Evolutionary conservation across 2,329 filamentous ascomycete species (phyloP), one percentile per base, ranked within the genome.

Genomic region (Xylariaceae sp.): DNA sequence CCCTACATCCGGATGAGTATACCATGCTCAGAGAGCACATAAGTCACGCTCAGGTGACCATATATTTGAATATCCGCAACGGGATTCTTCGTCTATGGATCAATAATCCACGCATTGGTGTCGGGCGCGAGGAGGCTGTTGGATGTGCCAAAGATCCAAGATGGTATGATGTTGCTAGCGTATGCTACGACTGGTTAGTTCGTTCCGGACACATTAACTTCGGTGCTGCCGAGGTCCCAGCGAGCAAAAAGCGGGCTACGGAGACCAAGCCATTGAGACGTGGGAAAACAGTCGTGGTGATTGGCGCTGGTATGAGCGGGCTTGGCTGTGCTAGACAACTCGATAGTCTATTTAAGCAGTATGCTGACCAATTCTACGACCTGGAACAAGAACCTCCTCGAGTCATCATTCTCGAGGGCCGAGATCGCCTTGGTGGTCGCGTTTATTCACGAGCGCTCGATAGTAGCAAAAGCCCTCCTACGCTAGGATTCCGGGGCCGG

Each of bases 201-300:
- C 88, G 94, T 58, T 87, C 90, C 63, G 95, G 95, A 17, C 96
- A 96, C 73, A 96, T 99, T 78, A 99, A 99, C 73, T 97, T 92
- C 72, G 95, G 96, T 14, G 98, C 95, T 72, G 83, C 95, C 2
- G 86, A 92, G 68, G 77, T 92, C n/a, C 84, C 85, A 31, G 72
- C 76, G 41, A 78, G 74, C 19, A 75, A 71, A 69, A 76, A 69
- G 63, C 73, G 66, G 62, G 67, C 60, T 71, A 73, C 65, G 68
- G 80, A 71, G 70, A 70, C 65, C 63, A 79, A 64, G 67, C 73
- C 71, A 78, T 76, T 69, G 73, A 77, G 62, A 40, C 84, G 81
- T 65, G 82, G 85, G 63, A 92, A 88, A 70, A 95, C 88, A 0
- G 84, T 99, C 52, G 88, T 92, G 33, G 85, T 99, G 8, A 86